Evolutionary conservation across 495 filamentous ascomycete species (phyloP), one percentile per base, ranked within the genome.

Genomic region (Penicillium lividum): DNA sequence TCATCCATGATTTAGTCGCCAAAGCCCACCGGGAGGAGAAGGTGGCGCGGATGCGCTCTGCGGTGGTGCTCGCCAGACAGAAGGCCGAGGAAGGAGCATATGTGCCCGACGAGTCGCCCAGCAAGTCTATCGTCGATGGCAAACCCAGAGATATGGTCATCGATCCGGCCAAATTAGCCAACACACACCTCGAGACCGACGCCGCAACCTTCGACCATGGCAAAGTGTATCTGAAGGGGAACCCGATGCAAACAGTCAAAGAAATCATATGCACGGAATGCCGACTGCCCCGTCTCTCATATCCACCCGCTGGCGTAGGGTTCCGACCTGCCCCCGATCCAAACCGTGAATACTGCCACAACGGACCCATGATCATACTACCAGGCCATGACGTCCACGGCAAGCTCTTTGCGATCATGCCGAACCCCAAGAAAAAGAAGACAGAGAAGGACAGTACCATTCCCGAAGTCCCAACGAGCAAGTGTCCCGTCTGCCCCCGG

Each of bases 331-430:
- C 84, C 7, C 73, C 74, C 4, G 86, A 89, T 58, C 80, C 82
- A 2, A 77, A 82, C 60, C 73, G 82, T 61, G 77, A 80, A 60
- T 95, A 93, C 73, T 95, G 91, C 78, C 86, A 86, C 64, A 86
- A 84, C 56, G 85, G 86, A 51, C 90, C 91, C 10, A 86, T 86
- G 72, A 85, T 89, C 64, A 82, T 83, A 53, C 83, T 86, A 65
- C 83, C 86, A 3, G 88, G 89, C 52, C 86, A 86, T 72, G 91
- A 95, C 67, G 88, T 93, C 43, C 91, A 94, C 68, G 90, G 89
- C 51, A 91, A 92, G 66, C 86, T 86, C 9, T 94, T 86, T 67
- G 80, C 81, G 0, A 77, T 75, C n/a, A 82, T 81, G 67, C 67
- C 77, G n/a, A 82, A 83, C 56, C 79, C 75, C 15, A 83, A 84